phyloP scores from a whole-genome alignment of 2,329 filamentous ascomycete species.

The Chaetomium olivaceum region DNA sequence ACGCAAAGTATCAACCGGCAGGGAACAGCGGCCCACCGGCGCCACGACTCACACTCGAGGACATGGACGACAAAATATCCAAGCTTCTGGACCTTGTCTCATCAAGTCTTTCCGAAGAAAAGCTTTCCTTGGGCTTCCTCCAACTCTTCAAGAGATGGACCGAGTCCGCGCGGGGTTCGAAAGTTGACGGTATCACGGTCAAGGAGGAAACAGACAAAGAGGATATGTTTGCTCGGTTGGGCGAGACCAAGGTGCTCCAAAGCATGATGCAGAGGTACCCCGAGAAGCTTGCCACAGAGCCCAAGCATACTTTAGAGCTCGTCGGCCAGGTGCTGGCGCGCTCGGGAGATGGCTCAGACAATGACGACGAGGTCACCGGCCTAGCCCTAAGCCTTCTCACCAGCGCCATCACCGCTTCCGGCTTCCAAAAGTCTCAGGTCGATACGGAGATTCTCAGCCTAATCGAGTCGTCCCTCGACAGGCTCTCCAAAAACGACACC shows the following conservation, averaged over 20 bases:
- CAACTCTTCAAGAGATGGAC: slow-evolving; percentile 61
- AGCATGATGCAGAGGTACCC: slow-evolving; percentile 64
- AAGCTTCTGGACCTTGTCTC: slow-evolving; percentile 53
- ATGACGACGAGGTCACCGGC: slow-evolving; percentile 51
- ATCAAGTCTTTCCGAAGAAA: slow-evolving; percentile 53
- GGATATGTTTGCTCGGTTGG: slow-evolving; percentile 51
- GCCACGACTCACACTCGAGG: slow-evolving; percentile 36
- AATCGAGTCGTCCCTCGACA: slow-evolving; percentile 52
- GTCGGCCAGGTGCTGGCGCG: slow-evolving; percentile 58
- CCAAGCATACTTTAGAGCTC: slow-evolving; percentile 65
- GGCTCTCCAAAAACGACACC: slow-evolving; percentile 42
- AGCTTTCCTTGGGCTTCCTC: slow-evolving; percentile 62
- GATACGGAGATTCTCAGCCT: slow-evolving; percentile 44
- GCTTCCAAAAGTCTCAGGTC: slow-evolving; percentile 53
- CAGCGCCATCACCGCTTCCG: slow-evolving; percentile 58
- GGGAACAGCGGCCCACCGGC: too few species aligned
- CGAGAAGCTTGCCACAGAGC: slow-evolving; percentile 63
- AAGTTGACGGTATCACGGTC: slow-evolving; percentile 35
- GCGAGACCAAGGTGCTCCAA: slow-evolving; percentile 64
- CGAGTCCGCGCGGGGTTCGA: slow-evolving; percentile 32
- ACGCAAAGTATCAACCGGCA: slow-evolving; percentile 31
- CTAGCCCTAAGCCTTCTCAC: slow-evolving; percentile 63
- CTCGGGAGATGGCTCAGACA: slow-evolving; percentile 21
- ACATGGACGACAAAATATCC: slow-evolving; percentile 51
- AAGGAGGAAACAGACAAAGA: slow-evolving; percentile 30